Conservation (phyloP, 176 grass and related monocot species). For the Triticum monococcum region DNA sequence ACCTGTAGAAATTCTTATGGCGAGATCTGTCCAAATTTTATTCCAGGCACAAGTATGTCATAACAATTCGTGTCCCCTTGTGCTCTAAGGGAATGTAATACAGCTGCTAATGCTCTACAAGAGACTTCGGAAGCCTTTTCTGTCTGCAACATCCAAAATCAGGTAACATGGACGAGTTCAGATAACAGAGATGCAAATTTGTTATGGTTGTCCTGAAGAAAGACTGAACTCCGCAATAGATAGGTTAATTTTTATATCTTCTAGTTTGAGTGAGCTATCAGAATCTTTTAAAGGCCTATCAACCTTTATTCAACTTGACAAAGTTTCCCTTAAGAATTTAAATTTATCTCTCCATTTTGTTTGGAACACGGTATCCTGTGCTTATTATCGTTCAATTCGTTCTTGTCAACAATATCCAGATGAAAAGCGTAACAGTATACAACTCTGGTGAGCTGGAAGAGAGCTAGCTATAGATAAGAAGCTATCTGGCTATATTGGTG, state of each 20-base stretch:
- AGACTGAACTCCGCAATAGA: background rate
- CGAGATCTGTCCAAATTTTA: slow-evolving; percentile 9
- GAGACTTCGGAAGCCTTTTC: background rate
- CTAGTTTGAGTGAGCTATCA: background rate
- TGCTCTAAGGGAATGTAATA: slow-evolving; percentile 44
- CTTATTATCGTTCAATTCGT: background rate
- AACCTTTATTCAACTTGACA: background rate
- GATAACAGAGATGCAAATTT: background rate
- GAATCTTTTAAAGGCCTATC: background rate
- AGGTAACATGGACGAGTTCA: slow-evolving; percentile 29
- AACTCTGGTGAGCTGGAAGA: slow-evolving; percentile 64
- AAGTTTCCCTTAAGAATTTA: background rate
- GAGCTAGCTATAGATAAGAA: slow-evolving; percentile 49
- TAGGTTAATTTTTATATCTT: background rate
- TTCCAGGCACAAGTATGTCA: slow-evolving; percentile 50
- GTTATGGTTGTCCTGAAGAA: background rate
- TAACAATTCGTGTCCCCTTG: slow-evolving; percentile 50
- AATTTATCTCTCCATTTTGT: background rate
- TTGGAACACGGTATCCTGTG: background rate
- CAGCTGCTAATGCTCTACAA: slow-evolving; percentile 14
- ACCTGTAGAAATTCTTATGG: too few relatives aligned
- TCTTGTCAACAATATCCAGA: slow-evolving; percentile 22
- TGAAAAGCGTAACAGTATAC: background rate
- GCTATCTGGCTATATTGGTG: slow-evolving; percentile 48
- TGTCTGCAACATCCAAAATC: slow-evolving; percentile 11